phyloP scores from a whole-genome alignment of 2,329 filamentous ascomycete species.

The Sphaerostilbella broomeana region DNA sequence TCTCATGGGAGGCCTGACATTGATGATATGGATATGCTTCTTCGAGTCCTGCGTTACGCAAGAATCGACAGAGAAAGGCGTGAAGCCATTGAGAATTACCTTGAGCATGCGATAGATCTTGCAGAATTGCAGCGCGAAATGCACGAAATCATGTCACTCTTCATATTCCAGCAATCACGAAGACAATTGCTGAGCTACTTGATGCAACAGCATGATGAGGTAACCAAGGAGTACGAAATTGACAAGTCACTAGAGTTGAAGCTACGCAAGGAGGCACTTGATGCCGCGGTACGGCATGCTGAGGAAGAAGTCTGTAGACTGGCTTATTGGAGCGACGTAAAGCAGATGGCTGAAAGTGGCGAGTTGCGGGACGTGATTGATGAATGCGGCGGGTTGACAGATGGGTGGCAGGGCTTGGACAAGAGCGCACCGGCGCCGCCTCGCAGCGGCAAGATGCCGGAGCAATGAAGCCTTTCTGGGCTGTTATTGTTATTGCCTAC shows the following conservation, averaged over 20 bases:
- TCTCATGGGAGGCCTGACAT: constrained; percentile 54
- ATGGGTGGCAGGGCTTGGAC: constrained; percentile 46
- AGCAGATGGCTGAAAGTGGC: constrained; percentile 55
- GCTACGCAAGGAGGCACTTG: constrained; percentile 58
- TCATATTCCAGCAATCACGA: constrained; percentile 85
- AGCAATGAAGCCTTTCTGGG: not conserved
- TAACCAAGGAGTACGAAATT: constrained; percentile 30
- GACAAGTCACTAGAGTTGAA: constrained; percentile 29
- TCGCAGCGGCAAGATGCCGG: constrained; percentile 21
- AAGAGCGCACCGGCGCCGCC: constrained; percentile 43
- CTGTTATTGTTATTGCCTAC: not conserved
- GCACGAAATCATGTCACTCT: constrained; percentile 76
- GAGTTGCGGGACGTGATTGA: constrained; percentile 40
- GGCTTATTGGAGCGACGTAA: constrained; percentile 84
- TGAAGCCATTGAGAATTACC: constrained; percentile 72
- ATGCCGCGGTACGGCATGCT: constrained; percentile 66
- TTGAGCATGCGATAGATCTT: constrained; percentile 73
- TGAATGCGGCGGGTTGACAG: constrained; percentile 22
- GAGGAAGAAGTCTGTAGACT: constrained; percentile 73
- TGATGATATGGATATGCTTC: constrained; percentile 59
- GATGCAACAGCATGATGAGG: constrained; percentile 48
- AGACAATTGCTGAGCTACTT: constrained; percentile 68
- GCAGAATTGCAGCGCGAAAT: constrained; percentile 69
- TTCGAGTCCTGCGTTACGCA: constrained; percentile 59
- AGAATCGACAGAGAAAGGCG: constrained; percentile 89